Evolutionary conservation across 169 alveolate species (phyloP).

Genomic region (Sarcocystis neurona): DNA sequence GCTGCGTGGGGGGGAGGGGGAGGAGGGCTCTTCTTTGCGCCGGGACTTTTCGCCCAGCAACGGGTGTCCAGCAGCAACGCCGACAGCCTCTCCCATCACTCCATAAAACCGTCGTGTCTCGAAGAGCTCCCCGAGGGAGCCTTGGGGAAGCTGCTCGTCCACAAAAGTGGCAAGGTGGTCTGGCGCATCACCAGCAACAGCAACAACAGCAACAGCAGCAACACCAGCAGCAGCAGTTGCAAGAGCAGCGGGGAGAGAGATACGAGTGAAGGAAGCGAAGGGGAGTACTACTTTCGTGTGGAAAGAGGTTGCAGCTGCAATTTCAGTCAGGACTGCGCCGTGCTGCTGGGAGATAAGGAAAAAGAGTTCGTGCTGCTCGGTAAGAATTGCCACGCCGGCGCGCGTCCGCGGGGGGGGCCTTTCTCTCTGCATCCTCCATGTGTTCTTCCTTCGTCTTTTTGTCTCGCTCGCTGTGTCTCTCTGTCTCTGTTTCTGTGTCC

Average conservation of each 20-base stretch:
- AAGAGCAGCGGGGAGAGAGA: background rate
- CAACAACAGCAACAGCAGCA: background rate
- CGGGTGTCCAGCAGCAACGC: no score
- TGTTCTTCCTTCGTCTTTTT: no score
- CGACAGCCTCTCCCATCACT: no score
- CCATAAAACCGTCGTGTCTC: no score
- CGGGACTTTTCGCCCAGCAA: background rate
- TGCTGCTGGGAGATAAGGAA: background rate
- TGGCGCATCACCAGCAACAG: background rate
- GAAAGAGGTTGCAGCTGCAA: background rate
- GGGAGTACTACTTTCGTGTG: background rate
- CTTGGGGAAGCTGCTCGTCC: background rate
- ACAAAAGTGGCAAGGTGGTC: background rate
- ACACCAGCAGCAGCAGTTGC: background rate
- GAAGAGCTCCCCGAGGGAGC: conserved; percentile 6
- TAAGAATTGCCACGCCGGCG: background rate
- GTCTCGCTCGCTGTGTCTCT: no score
- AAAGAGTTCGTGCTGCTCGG: conserved; percentile 1
- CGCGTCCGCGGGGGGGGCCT: no score
- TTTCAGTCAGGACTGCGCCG: conserved; percentile 13
- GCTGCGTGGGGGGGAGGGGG: background rate
- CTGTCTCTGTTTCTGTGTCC: no score
- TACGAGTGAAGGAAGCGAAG: background rate
- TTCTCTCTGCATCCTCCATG: background rate
- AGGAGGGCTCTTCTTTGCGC: background rate